A percentile compares a stretch with the other conserved stretches of the same genome.
phyloP scores from a whole-genome alignment of 2,329 filamentous ascomycete species.

The Cephalotrichum gorgonifer region DNA sequence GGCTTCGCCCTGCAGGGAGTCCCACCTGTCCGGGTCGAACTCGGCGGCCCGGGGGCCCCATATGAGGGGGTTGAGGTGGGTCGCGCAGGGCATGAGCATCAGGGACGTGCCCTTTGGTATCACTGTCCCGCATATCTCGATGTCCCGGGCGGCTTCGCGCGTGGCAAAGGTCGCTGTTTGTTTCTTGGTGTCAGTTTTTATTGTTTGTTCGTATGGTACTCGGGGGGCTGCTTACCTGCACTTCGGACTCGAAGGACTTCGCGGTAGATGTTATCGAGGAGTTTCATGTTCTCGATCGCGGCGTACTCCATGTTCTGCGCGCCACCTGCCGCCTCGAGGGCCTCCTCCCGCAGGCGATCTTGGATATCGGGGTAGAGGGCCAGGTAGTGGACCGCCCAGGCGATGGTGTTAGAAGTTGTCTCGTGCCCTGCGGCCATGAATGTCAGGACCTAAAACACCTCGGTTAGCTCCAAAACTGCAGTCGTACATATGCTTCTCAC shows the following conservation, averaged over 20 bases:
- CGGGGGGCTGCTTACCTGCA: slow-evolving; percentile 15
- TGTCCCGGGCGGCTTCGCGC: slow-evolving; percentile 19
- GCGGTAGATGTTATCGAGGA: slow-evolving; percentile 29
- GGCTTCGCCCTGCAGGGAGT: slow-evolving; percentile 12
- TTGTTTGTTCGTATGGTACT: not conserved
- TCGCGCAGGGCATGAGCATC: slow-evolving; percentile 22
- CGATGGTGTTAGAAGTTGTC: slow-evolving; percentile 28
- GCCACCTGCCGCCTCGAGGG: slow-evolving; percentile 14
- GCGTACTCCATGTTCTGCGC: slow-evolving; percentile 8
- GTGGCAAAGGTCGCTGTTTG: slow-evolving; percentile 18
- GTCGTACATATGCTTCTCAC: not conserved
- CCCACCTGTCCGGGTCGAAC: slow-evolving; percentile 29
- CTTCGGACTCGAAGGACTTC: slow-evolving; percentile 30
- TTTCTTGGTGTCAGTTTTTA: slow-evolving; percentile 3
- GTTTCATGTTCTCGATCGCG: slow-evolving; percentile 21
- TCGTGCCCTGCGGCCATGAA: slow-evolving; percentile 33
- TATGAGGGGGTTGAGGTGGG: slow-evolving; percentile 21
- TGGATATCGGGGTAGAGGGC: slow-evolving; percentile 24
- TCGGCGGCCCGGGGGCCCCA: slow-evolving; percentile 24
- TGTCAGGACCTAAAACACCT: slow-evolving; percentile 30
- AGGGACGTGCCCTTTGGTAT: slow-evolving; percentile 25
- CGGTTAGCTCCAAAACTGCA: not conserved
- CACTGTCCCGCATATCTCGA: slow-evolving; percentile 19
- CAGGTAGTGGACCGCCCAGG: slow-evolving; percentile 29
- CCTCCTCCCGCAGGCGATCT: slow-evolving; percentile 24